These are phyloP conservation scores for Dunaliella primolecta DNA, from an alignment of 139 green algal genomes.

Conservation along the genomic window DNA sequence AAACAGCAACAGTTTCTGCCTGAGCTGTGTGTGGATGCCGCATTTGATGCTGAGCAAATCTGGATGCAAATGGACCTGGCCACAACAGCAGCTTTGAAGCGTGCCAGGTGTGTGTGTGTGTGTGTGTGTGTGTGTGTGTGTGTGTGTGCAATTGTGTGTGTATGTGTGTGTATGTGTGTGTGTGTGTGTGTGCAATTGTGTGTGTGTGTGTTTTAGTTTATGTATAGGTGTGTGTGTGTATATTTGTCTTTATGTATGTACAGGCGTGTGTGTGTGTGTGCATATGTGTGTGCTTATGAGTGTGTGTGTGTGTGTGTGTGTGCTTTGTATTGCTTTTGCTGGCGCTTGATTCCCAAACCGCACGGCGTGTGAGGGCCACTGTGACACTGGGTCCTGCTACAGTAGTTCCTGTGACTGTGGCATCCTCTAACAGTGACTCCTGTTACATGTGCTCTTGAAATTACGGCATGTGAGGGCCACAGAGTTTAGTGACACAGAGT, in stretches of 20 bases:
- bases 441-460: no score
- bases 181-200: not conserved
- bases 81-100: constrained; percentile 20
- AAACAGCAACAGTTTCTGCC: constrained; percentile 15
- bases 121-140: not conserved
- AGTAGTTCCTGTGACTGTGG: no score
- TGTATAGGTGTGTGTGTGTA: constrained; percentile 30
- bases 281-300: not conserved
- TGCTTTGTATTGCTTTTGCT: no score
- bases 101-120: constrained; percentile 25
- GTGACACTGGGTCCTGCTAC: no score
- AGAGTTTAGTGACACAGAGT: no score
- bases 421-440: no score
- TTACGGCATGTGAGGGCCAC: no score
- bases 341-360: no score
- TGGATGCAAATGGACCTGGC: constrained; percentile 42
- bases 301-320: not conserved
- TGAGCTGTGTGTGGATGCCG: constrained; percentile 41
- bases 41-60: constrained; percentile 58
- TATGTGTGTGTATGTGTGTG: not conserved
- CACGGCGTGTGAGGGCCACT: no score
- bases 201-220: constrained; percentile 15
- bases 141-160: not conserved
- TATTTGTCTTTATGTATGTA: no score
- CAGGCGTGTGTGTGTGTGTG: not conserved